Evolutionary conservation across 108 stramenopile genomes (phyloP).

Genomic region (Aurantiochytrium sp.): DNA sequence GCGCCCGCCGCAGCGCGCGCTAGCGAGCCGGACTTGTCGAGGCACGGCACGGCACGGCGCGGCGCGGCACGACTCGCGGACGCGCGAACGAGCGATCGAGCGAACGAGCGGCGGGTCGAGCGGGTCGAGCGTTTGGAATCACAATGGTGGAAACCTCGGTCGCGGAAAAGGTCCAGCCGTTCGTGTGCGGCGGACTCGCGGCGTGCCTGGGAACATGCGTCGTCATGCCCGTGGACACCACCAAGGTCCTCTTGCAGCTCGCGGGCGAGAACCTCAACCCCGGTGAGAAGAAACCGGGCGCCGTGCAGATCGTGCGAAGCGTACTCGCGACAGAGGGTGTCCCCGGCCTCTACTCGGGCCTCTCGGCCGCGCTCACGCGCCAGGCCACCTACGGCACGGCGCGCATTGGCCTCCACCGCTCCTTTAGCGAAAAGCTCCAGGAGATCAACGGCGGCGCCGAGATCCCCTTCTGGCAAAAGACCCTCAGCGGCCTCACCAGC

Average conservation of each 20-base stretch:
- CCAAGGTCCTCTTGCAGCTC: slow-evolving; percentile 66
- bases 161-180: slow-evolving; percentile 53
- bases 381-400: slow-evolving; percentile 98
- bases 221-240: slow-evolving; percentile 94
- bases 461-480: slow-evolving; percentile 77
- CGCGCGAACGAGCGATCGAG: no score
- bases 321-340: background rate
- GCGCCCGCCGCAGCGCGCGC: no score
- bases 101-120: no score
- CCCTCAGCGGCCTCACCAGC: slow-evolving; percentile 79
- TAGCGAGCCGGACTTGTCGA: no score
- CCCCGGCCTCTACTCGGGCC: slow-evolving; percentile 32
- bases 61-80: no score
- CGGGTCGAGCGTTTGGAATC: no score
- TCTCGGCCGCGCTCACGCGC: slow-evolving; percentile 91
- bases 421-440: slow-evolving; percentile 79
- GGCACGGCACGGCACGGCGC: no score
- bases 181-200: slow-evolving; percentile 71
- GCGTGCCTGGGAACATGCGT: slow-evolving; percentile 85
- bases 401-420: slow-evolving; percentile 92
- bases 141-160: background rate
- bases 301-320: background rate
- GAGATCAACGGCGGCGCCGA: slow-evolving; percentile 73
- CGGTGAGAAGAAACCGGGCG: background rate
- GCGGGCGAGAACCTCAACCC: background rate